A percentile compares a stretch with the other conserved stretches of the same genome.
These are phyloP conservation scores for Angomonas deanei DNA, from an alignment of 208 protist species.

Conservation along the genomic window DNA sequence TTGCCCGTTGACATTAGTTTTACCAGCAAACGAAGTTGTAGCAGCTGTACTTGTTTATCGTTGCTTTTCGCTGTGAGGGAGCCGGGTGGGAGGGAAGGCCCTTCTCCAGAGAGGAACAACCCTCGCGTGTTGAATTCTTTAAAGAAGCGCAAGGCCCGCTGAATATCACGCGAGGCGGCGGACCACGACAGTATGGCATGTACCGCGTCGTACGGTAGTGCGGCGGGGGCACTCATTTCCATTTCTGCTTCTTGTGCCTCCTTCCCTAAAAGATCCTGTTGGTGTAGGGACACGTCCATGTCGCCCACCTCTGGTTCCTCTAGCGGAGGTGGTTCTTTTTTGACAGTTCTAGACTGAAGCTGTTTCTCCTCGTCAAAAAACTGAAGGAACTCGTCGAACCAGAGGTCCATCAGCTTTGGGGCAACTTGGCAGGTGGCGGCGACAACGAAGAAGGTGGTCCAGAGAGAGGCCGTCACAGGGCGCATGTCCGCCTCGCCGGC, in stretches of 20 bases:
- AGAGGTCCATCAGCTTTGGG: constrained; percentile 75
- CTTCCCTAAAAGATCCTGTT: neutral
- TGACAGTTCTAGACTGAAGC: neutral
- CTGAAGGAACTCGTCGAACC: constrained; percentile 49
- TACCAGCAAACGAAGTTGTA: constrained; percentile 62
- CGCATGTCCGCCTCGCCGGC: neutral
- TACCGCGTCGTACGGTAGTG: constrained; percentile 47
- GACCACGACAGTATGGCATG: constrained; percentile 67
- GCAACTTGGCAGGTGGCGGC: constrained; percentile 44
- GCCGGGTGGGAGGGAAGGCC: neutral
- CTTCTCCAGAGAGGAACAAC: constrained; percentile 13
- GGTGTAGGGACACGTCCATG: neutral
- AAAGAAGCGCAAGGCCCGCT: constrained; percentile 57
- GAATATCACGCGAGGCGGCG: constrained; percentile 55
- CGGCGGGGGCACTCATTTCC: constrained; percentile 1
- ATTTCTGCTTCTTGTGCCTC: constrained; percentile 1
- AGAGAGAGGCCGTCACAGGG: constrained; percentile 26
- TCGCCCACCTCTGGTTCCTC: neutral
- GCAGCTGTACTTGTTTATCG: constrained; percentile 25
- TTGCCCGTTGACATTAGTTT: constrained; percentile 74
- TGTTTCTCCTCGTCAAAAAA: constrained; percentile 13
- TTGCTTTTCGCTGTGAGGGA: neutral
- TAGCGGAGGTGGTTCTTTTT: neutral
- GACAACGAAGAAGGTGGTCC: constrained; percentile 50
- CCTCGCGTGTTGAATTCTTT: constrained; percentile 49